These are phyloP conservation scores for Penicillium cinerascens DNA, from an alignment of 495 filamentous ascomycete species.

Conservation along the genomic window DNA sequence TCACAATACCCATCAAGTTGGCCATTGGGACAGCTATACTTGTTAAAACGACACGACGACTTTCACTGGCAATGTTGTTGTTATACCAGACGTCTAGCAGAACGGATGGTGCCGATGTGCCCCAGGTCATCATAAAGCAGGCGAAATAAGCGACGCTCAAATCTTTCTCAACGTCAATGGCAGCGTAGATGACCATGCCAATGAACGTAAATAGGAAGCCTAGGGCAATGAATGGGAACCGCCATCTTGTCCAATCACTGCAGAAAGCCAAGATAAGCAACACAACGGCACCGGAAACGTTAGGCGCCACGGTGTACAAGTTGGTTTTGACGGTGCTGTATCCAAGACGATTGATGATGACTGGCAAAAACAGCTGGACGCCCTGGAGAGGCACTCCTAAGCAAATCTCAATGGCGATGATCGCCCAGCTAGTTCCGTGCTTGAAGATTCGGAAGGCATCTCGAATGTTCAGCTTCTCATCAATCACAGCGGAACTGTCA, in stretches of 20 bases:
- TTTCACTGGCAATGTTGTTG: constrained; percentile 78
- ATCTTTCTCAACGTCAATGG: constrained; percentile 57
- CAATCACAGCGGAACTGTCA: constrained; percentile 67
- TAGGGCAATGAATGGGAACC: constrained; percentile 70
- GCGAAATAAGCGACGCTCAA: constrained; percentile 70
- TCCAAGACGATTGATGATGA: constrained; percentile 64
- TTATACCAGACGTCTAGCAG: constrained; percentile 63
- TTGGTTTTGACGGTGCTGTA: constrained; percentile 68
- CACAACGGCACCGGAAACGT: constrained; percentile 64
- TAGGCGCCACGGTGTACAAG: constrained; percentile 73
- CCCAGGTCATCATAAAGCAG: constrained; percentile 81
- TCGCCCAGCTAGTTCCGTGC: constrained; percentile 57
- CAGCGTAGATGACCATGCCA: constrained; percentile 72
- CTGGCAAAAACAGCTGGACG: constrained; percentile 68
- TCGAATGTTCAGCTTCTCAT: constrained; percentile 65
- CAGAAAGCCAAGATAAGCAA: constrained; percentile 65
- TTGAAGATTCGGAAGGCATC: constrained; percentile 63
- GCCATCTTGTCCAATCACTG: constrained; percentile 60
- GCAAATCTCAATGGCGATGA: constrained; percentile 68
- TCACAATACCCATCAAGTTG: constrained; percentile 78
- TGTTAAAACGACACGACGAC: constrained; percentile 64
- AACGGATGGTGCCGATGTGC: constrained; percentile 52
- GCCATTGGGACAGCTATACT: constrained; percentile 72
- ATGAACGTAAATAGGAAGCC: constrained; percentile 71
- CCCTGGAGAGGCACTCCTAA: constrained; percentile 73